Evolutionary conservation across 1,284 basidiomycete genomes (phyloP), one percentile per base, ranked within the genome.

Genomic region (Malassezia equina): DNA sequence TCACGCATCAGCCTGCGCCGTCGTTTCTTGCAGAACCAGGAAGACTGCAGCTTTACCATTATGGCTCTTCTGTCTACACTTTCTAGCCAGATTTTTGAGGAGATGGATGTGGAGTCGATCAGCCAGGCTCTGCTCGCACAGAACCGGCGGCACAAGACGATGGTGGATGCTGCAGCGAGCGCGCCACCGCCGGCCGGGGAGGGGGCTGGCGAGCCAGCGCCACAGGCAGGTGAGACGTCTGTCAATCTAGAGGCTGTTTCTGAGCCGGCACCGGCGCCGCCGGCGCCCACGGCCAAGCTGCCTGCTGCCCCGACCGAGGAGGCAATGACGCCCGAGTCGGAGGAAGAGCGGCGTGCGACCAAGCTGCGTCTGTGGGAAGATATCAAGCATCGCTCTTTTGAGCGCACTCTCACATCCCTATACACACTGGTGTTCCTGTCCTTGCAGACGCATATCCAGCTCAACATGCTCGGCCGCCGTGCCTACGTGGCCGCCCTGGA

Each of bases 391-490:
- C 50, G 47, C 31, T 85, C 89, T 1, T 82, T 93, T 66, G 88
- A 88, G 3, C 80, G 89, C 47, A 85, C 86, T n/a, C 75, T 93
- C 40, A 90, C 88, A 7, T 82, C 84, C 0, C 75, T 91, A 17
- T 93, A 93, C 74, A 82, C 86, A 3, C 81, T 84, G 34, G 84
- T 85, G 21, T 81, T 93, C 25, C 81, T 93, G 32, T 81, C 85
- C 2, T 79, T 93, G 9, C 81, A 90, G 60, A 90, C 88, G 1
- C 81, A 84, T 47, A 79, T 88, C 25, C 89, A 93, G 71, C 81
- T 93, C 36, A 86, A 83, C 46, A 75, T 90, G 6, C 81, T 93
- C 51, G 88, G 86, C n/a, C 81, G 88, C 1, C 79, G 81, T 29
- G 84, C 86, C 67, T 93, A 93, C 66, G 78, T 91, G 21, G 79